A percentile compares a stretch with the other conserved stretches of the same genome.
These are phyloP conservation scores for Populus nigra DNA, from an alignment of 345 rosid species.

Conservation along the genomic window DNA sequence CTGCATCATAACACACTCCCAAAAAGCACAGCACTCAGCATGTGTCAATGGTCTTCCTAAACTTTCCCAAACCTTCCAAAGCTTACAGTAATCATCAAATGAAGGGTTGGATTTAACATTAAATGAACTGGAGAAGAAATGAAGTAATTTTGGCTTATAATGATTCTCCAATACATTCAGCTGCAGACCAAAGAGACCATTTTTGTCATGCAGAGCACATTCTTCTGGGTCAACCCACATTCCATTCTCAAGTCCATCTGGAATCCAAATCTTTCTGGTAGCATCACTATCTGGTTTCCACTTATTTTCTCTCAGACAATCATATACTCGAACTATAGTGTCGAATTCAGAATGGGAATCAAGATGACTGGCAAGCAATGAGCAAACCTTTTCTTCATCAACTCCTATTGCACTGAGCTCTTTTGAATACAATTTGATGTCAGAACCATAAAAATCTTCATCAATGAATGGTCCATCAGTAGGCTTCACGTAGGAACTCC, in stretches of 20 bases:
- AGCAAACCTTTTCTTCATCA: too few relatives aligned
- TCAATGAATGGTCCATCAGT: slow-evolving; percentile 77
- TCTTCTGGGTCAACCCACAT: slow-evolving; percentile 48
- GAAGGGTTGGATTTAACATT: slow-evolving; percentile 44
- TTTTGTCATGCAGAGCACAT: slow-evolving; percentile 49
- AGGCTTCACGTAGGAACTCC: slow-evolving; percentile 33
- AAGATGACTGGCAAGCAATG: too few relatives aligned
- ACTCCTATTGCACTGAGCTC: too few relatives aligned
- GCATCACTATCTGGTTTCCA: slow-evolving; percentile 39
- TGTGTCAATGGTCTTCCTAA: slow-evolving; percentile 31
- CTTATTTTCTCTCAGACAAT: slow-evolving; percentile 7
- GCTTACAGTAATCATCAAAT: slow-evolving; percentile 47
- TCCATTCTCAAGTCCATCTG: slow-evolving; percentile 32
- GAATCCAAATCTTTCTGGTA: slow-evolving; percentile 50
- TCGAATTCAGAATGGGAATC: slow-evolving; percentile 32
- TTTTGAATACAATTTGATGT: background rate
- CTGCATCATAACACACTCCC: slow-evolving; percentile 39
- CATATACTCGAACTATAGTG: slow-evolving; percentile 43
- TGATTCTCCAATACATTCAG: slow-evolving; percentile 48
- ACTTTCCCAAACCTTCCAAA: slow-evolving; percentile 72
- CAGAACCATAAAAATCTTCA: slow-evolving; percentile 50
- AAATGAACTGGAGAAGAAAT: slow-evolving; percentile 41
- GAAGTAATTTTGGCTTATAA: slow-evolving; percentile 27
- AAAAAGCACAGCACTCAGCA: slow-evolving; percentile 60
- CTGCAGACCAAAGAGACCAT: slow-evolving; percentile 43